A percentile compares a stretch with the other conserved stretches of the same genome.
Evolutionary conservation across 2,329 filamentous ascomycete genomes (phyloP).

Genomic region (Davidsoniella virescens): DNA sequence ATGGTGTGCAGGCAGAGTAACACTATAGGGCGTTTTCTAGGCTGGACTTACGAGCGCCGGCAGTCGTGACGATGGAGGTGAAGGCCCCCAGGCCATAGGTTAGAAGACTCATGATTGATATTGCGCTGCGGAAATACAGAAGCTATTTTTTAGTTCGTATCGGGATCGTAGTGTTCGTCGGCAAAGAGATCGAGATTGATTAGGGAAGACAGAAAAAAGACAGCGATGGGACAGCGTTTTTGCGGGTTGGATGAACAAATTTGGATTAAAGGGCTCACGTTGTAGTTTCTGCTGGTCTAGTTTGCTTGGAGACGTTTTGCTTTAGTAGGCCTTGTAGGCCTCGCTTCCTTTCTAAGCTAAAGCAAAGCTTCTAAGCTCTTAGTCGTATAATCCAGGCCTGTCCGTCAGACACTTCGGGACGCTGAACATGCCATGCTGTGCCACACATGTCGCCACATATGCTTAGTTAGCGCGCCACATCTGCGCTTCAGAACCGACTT

Average conservation of each 20-base stretch:
- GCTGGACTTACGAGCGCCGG: slow-evolving; percentile 57
- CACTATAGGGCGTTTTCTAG: not conserved
- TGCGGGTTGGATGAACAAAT: no score
- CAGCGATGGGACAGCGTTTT: not conserved
- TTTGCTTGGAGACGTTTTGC: no score
- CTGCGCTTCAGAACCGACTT: not conserved
- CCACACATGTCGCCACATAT: not conserved
- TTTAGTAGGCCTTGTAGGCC: no score
- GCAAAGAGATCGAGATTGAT: not conserved
- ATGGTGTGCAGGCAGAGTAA: not conserved
- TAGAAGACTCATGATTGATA: slow-evolving; percentile 49
- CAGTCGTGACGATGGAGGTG: slow-evolving; percentile 50
- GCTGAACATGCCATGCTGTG: no score
- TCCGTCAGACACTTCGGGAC: no score
- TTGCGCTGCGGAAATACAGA: not conserved
- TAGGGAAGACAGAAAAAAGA: not conserved
- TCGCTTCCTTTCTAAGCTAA: no score
- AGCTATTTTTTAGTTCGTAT: not conserved
- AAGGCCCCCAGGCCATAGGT: slow-evolving; percentile 53
- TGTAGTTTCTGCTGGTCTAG: no score
- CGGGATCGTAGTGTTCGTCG: not conserved
- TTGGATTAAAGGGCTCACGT: no score
- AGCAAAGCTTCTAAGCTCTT: no score
- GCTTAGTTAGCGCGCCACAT: not conserved
- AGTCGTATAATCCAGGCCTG: no score